Evolutionary conservation across 192 early-diverging fungal genomes (phyloP).

Genomic region (Coemansia sp.): DNA sequence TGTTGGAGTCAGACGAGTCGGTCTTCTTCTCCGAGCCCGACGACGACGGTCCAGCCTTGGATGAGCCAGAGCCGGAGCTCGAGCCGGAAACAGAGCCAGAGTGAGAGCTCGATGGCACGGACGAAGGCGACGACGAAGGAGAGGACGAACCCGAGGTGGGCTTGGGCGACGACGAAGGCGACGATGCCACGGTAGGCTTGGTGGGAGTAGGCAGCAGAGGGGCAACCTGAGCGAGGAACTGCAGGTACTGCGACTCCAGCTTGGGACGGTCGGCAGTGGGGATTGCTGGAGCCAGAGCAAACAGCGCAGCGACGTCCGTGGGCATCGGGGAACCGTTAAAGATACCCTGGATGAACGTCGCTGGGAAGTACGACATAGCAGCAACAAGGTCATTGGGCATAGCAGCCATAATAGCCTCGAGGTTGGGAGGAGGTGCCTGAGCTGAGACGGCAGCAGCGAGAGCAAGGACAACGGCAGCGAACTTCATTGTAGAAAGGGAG

Average conservation of each 20-base stretch:
- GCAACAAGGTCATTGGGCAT: constrained; percentile 36
- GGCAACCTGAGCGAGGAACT: constrained; percentile 31
- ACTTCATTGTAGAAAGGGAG: constrained; percentile 38
- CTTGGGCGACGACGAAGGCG: background rate
- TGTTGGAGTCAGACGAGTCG: background rate
- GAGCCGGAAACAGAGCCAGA: background rate
- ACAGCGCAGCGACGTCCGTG: constrained; percentile 27
- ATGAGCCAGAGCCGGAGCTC: background rate
- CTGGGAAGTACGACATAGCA: constrained; percentile 33
- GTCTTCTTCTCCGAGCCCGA: background rate
- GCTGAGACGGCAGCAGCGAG: constrained; percentile 14
- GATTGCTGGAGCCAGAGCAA: constrained; percentile 30
- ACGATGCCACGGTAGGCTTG: background rate
- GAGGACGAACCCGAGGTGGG: background rate
- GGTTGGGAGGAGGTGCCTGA: constrained; percentile 23
- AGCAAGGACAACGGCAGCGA: constrained; percentile 21
- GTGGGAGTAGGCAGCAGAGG: constrained; percentile 25
- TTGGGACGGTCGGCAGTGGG: constrained; percentile 13
- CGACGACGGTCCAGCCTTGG: constrained; percentile 1
- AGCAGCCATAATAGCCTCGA: constrained; percentile 32
- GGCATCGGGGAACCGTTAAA: constrained; percentile 38
- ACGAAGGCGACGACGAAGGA: background rate
- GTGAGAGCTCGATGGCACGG: background rate
- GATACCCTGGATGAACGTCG: constrained; percentile 26
- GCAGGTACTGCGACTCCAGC: constrained; percentile 41